Evolutionary conservation across 75 land plant species (phyloP).

Genomic region (Selaginella tamariscina): DNA sequence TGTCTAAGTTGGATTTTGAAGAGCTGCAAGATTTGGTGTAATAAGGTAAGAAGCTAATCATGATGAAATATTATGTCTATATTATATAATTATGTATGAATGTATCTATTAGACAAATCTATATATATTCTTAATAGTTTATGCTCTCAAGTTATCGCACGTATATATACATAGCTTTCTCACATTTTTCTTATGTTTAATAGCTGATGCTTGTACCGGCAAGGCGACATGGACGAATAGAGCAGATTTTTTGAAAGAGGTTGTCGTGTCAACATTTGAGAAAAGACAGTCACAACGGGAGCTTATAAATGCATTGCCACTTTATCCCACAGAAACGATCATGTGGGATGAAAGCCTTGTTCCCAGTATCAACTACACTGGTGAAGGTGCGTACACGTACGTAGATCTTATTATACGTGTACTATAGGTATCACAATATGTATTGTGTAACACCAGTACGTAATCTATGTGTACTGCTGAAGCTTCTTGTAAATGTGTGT

Average conservation of each 20-base stretch:
- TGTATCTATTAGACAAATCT: no score
- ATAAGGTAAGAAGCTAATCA: constrained; percentile 42
- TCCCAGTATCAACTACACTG: constrained; percentile 93
- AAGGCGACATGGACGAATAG: constrained; percentile 64
- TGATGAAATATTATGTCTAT: no score
- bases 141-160: no score
- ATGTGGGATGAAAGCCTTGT: constrained; percentile 99
- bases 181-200: constrained; percentile 1
- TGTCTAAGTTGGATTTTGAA: constrained; percentile 47
- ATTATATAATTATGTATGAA: no score
- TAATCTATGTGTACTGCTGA: no score
- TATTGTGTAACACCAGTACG: no score
- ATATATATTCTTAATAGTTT: no score
- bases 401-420: no score
- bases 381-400: no score
- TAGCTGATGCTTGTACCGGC: constrained; percentile 69
- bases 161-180: neutral
- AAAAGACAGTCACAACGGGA: constrained; percentile 93
- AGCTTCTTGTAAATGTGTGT: no score
- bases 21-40: constrained; percentile 75
- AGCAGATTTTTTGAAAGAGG: constrained; percentile 70
- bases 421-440: no score
- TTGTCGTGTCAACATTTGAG: constrained; percentile 77
- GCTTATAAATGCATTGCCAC: constrained; percentile 90
- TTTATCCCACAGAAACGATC: constrained; percentile 91